Conservation (phyloP, 805 yeast genomes). For the Nadsonia fulvescens region DNA sequence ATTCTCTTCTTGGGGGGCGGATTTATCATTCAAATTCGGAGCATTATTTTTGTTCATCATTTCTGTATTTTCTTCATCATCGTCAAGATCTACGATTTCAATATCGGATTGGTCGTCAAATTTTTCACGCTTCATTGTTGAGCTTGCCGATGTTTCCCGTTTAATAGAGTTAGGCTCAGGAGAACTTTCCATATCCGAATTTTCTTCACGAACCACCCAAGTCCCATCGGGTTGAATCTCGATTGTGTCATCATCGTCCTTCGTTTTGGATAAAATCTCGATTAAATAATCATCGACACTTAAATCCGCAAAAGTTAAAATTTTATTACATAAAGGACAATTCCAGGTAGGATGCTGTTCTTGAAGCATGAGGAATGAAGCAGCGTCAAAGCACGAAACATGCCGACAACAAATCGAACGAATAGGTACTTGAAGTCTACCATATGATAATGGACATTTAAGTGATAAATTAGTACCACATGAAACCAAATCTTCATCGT, state of each 20-base stretch:
- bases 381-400: constrained; percentile 75
- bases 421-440: constrained; percentile 53
- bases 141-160: too few relatives aligned
- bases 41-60: too few relatives aligned
- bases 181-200: constrained; percentile 10
- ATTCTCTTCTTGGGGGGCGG: too few relatives aligned
- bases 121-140: too few relatives aligned
- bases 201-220: constrained; percentile 32
- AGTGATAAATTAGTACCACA: constrained; percentile 49
- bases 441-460: constrained; percentile 62
- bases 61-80: too few relatives aligned
- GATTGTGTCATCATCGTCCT: constrained; percentile 43
- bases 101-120: too few relatives aligned
- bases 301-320: constrained; percentile 35
- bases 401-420: constrained; percentile 60
- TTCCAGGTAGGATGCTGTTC: constrained; percentile 68
- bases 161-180: constrained; percentile 27
- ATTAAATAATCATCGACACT: constrained; percentile 57
- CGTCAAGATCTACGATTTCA: too few relatives aligned
- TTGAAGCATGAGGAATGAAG: constrained; percentile 56
- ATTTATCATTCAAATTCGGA: too few relatives aligned
- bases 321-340: constrained; percentile 64
- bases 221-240: constrained; percentile 53
- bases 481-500: constrained; percentile 56
- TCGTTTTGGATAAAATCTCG: constrained; percentile 38